These are phyloP conservation scores for Oenanthe javanica DNA, from an alignment of 140 eudicot genomes.

Conservation along the genomic window DNA sequence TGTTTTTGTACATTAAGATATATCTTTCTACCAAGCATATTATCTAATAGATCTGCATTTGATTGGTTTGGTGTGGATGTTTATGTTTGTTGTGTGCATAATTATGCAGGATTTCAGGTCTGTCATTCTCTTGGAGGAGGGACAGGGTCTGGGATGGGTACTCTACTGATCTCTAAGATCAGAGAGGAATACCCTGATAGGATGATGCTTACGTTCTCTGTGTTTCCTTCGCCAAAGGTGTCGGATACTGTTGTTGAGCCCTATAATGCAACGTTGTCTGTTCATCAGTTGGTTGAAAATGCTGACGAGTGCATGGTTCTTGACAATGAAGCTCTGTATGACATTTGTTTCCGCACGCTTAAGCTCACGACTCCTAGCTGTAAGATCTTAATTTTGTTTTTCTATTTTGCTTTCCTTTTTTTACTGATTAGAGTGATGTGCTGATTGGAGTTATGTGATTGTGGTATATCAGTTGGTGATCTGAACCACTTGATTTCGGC, in stretches of 20 bases:
- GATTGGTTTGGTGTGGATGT: background rate
- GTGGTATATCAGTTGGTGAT: constrained; percentile 24
- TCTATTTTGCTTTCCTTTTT: background rate
- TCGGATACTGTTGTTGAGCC: constrained; percentile 38
- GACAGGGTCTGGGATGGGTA: constrained; percentile 40
- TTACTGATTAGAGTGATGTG: background rate
- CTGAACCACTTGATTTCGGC: constrained; percentile 35
- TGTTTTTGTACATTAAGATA: background rate
- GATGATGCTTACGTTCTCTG: constrained; percentile 29
- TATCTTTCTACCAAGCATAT: background rate
- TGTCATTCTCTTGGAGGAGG: constrained; percentile 40
- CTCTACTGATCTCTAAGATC: constrained; percentile 31
- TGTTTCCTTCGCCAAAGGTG: constrained; percentile 31
- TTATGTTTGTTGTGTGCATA: background rate
- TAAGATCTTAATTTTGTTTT: background rate
- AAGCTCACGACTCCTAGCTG: constrained; percentile 42
- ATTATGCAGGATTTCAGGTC: constrained; percentile 30
- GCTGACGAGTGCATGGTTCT: constrained; percentile 45
- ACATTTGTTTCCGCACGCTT: constrained; percentile 28
- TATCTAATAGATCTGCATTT: background rate
- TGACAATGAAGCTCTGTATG: constrained; percentile 30
- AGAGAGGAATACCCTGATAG: constrained; percentile 32
- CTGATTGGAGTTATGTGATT: background rate
- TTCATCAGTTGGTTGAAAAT: constrained; percentile 35
- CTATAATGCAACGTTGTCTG: constrained; percentile 30